Base-by-base conservation (phyloP, 768 basidiomycete genomes). In the Rhizopogon salebrosus region DNA sequence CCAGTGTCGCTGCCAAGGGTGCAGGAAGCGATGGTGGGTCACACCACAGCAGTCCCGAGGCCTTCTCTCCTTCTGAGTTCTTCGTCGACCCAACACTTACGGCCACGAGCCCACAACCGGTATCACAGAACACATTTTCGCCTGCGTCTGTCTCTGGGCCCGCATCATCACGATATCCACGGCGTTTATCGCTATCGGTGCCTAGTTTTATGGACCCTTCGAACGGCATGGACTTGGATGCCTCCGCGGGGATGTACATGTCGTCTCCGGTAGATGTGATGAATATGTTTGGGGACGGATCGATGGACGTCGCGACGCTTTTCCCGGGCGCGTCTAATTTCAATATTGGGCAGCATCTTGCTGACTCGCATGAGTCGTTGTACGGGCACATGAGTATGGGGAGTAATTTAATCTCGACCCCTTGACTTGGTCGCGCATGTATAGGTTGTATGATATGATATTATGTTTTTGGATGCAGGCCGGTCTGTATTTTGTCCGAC, bases 41-140 rank as follows among this genome's bases (percentile, higher is more conserved):
- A 71, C 70, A 83, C 34, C 73, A 70, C 41, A 68, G 72, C 61
- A 85, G 83, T 60, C 84, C 85, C 3, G 84, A 87, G 61, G 75
- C 78, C 6, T 86, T 84, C 60, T 82, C 85, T 1, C 76, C 82
- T 0, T 73, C 78, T 18, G 85, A 86, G 41, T 83, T 85, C 63
- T 84, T 84, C 64, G 66, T 71, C n/a, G 81, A 83, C 57, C 70
- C 76, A 41, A 43, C 58, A 6, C 61, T 51, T 36, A 55, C 62
- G 46, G 38, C 58, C 1, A 48, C 62, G 39, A 65, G 60, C 24
- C 60, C 64, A 3, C 57, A 74, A 70, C 48, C 45, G 2, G 45
- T 35, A 27, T 43, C 41, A 13, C 62, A 55, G 10, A 43, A 5
- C n/a, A 22, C 54, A n/a, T 65, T 61, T 41, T 58, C 65, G 39